A percentile compares a stretch with the other conserved stretches of the same genome.
Conservation (phyloP, 805 yeast species). For the Diddensiella santjacobensis region DNA sequence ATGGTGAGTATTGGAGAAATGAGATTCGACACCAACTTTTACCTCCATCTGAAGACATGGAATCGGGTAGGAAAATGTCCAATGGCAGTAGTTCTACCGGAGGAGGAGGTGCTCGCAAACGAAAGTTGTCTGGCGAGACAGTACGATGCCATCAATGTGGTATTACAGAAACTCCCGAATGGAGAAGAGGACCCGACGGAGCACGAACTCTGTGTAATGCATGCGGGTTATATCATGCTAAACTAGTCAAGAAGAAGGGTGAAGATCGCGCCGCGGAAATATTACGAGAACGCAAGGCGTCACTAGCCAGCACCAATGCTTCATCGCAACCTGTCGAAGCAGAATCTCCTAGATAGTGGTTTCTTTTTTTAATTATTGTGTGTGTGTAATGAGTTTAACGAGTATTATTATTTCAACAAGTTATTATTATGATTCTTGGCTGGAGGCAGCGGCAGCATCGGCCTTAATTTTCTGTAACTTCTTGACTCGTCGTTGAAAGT, state of each 20-base stretch:
- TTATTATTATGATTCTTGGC: too few relatives aligned
- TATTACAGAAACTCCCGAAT: slow-evolving; percentile 67
- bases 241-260: slow-evolving; percentile 57
- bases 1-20: neutral
- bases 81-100: neutral
- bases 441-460: too few relatives aligned
- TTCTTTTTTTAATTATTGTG: too few relatives aligned
- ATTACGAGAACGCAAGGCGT: slow-evolving; percentile 20
- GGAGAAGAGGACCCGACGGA: slow-evolving; percentile 82
- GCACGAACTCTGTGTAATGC: slow-evolving; percentile 76
- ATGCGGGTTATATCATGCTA: slow-evolving; percentile 73
- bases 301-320: neutral
- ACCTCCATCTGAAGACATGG: slow-evolving; percentile 1
- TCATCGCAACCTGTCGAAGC: neutral
- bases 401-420: neutral
- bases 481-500: slow-evolving; percentile 73
- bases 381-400: neutral
- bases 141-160: slow-evolving; percentile 46
- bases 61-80: neutral
- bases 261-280: slow-evolving; percentile 48
- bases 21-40: neutral
- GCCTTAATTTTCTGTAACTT: slow-evolving; percentile 61
- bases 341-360: neutral
- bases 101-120: slow-evolving; percentile 16
- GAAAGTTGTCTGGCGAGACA: slow-evolving; percentile 18